These are phyloP conservation scores for Moricandia arvensis DNA, from an alignment of 345 rosid genomes.

Conservation along the genomic window DNA sequence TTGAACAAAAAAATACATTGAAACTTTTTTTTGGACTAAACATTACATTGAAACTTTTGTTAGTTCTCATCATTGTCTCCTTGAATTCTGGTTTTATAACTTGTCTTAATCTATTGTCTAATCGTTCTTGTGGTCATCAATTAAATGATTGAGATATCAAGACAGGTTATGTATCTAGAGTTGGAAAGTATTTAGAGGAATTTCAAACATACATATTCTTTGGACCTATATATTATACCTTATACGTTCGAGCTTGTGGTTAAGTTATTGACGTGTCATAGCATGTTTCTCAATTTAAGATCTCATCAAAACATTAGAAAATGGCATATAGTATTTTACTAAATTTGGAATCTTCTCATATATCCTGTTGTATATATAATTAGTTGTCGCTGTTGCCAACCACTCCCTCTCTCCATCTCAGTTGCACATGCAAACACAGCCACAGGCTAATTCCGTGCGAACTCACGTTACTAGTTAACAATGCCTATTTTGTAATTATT, in stretches of 20 bases:
- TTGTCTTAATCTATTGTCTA: background rate
- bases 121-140: background rate
- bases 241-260: background rate
- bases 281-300: background rate
- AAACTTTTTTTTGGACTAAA: background rate
- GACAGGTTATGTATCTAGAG: background rate
- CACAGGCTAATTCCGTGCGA: conserved; percentile 1
- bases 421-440: conserved; percentile 33
- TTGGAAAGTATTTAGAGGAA: no score
- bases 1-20: background rate
- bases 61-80: background rate
- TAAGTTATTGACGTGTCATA: background rate
- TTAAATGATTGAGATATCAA: background rate
- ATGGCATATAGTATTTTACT: conserved; percentile 15
- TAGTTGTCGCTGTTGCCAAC: conserved; percentile 29
- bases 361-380: background rate
- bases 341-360: conserved; percentile 12
- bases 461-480: background rate
- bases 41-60: background rate
- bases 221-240: background rate
- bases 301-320: background rate
- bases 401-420: conserved; percentile 23
- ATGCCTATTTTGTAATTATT: background rate
- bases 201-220: no score
- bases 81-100: background rate